Percentiles rank a stretch among this genome's conserved stretches.
These are phyloP conservation scores for Spergularia azorica DNA, from an alignment of 179 eudicot genomes.

Conservation along the genomic window DNA sequence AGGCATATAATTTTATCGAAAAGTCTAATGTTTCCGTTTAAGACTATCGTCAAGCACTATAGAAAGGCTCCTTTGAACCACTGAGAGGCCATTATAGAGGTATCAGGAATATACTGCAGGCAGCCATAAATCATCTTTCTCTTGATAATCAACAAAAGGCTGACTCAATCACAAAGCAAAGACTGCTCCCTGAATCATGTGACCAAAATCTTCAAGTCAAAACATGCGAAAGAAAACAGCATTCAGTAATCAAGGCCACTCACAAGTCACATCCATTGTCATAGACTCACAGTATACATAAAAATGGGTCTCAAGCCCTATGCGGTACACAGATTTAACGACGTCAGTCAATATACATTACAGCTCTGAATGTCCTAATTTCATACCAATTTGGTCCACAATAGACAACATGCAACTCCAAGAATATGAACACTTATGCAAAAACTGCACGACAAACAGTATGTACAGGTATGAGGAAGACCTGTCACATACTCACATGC, in stretches of 20 bases:
- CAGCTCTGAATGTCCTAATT: not conserved
- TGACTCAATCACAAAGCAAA: conserved; percentile 62
- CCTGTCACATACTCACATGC: not conserved
- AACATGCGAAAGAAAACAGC: conserved; percentile 33
- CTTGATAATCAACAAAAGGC: conserved; percentile 49
- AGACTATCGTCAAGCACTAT: conserved; percentile 33
- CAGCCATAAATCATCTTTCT: conserved; percentile 56
- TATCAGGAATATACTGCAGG: conserved; percentile 38
- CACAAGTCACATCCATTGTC: conserved; percentile 11
- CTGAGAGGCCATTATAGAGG: conserved; percentile 33
- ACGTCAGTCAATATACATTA: not conserved
- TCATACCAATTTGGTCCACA: not conserved
- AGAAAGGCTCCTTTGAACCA: conserved; percentile 35
- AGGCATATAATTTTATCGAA: conserved; percentile 22
- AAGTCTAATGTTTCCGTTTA: conserved; percentile 22
- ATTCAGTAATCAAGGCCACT: conserved; percentile 30
- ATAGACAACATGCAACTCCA: not conserved
- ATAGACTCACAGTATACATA: conserved; percentile 6
- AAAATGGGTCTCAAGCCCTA: not conserved
- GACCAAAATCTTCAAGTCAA: conserved; percentile 58
- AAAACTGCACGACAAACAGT: not conserved
- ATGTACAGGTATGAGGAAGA: not conserved
- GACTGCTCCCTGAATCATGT: conserved; percentile 71
- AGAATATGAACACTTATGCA: conserved; percentile 2
- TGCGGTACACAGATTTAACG: not conserved